These are phyloP conservation scores for Tolypocladium pustulatum DNA, from an alignment of 2,329 filamentous ascomycete species.

Conservation along the genomic window DNA sequence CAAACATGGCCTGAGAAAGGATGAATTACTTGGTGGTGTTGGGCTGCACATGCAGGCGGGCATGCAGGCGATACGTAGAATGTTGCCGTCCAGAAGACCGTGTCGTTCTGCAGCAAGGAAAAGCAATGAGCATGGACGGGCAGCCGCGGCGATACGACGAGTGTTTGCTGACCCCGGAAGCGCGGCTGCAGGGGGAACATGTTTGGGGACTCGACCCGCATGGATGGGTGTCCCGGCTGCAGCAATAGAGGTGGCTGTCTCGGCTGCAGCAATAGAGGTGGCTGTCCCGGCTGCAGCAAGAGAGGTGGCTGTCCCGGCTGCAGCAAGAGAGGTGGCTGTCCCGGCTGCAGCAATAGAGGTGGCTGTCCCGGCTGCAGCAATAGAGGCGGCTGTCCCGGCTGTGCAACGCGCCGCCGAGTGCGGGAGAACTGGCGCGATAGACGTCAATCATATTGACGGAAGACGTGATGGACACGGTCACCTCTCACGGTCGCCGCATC, in stretches of 20 bases:
- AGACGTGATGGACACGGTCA: not conserved
- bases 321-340: too few species aligned
- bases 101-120: not conserved
- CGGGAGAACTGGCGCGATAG: too few species aligned
- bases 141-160: not conserved
- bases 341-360: too few species aligned
- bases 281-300: too few species aligned
- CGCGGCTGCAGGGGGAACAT: not conserved
- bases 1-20: not conserved
- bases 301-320: too few species aligned
- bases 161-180: not conserved
- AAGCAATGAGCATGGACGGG: not conserved
- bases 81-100: too few species aligned
- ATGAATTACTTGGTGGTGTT: not conserved
- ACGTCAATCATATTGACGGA: too few species aligned
- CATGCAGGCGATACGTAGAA: not conserved
- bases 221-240: not conserved
- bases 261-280: too few species aligned
- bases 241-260: too few species aligned
- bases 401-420: too few species aligned
- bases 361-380: too few species aligned
- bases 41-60: not conserved
- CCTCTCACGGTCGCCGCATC: not conserved
- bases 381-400: too few species aligned
- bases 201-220: not conserved